phyloP scores from a whole-genome alignment of 352 stramenopile species.

The Pythium graminicola region DNA sequence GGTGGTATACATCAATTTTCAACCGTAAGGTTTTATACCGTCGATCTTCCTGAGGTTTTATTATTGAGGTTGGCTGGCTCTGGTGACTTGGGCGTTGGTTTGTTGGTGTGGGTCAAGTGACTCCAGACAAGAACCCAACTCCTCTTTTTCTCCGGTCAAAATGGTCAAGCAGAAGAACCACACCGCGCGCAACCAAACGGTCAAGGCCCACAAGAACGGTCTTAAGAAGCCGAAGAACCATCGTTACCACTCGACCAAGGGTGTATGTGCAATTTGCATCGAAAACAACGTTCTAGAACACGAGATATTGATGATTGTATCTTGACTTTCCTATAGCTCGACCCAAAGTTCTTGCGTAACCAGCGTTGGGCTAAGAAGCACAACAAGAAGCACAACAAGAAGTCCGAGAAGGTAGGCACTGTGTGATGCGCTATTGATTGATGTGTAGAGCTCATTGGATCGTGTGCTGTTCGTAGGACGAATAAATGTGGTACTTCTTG shows the following conservation, averaged over 20 bases:
- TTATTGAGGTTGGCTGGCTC: conserved; percentile 13
- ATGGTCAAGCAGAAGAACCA: conserved; percentile 97
- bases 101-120: conserved; percentile 2
- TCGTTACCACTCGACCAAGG: conserved; percentile 92
- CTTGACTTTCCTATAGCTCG: conserved; percentile 50
- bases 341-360: conserved; percentile 98
- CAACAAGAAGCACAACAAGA: conserved; percentile 88
- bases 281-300: background rate
- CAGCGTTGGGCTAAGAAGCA: conserved; percentile 98
- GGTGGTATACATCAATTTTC: conserved; percentile 5
- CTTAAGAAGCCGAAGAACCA: conserved; percentile 97
- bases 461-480: conserved; percentile 22
- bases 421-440: background rate
- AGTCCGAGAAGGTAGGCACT: conserved; percentile 29
- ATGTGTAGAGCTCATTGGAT: background rate
- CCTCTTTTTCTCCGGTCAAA: conserved; percentile 29
- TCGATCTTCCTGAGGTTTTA: conserved; percentile 2
- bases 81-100: conserved; percentile 8
- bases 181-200: conserved; percentile 95
- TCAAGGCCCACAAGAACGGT: conserved; percentile 96
- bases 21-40: background rate
- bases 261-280: conserved; percentile 46
- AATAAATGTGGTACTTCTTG: conserved; percentile 29
- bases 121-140: conserved; percentile 21
- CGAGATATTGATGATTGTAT: conserved; percentile 12